Evolutionary conservation across 2,329 filamentous ascomycete genomes (phyloP).

Genomic region (Endocalyx cinctus): DNA sequence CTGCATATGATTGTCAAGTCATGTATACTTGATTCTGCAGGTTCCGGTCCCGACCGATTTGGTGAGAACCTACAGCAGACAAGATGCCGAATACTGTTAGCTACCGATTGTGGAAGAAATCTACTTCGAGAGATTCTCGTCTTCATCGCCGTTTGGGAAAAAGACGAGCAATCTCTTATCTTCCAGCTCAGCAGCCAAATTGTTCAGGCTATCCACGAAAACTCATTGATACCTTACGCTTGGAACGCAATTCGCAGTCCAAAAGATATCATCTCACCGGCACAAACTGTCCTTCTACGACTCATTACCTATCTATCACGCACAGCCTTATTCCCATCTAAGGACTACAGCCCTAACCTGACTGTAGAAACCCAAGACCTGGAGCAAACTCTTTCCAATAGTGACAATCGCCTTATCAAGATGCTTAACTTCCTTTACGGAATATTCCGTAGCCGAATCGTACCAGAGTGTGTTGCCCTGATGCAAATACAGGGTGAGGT

Average conservation of each 20-base stretch:
- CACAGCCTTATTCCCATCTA: conserved; percentile 38
- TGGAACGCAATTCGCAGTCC: conserved; percentile 89
- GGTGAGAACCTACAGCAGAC: conserved; percentile 87
- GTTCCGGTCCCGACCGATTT: conserved; percentile 60
- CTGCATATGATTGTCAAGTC: conserved; percentile 97
- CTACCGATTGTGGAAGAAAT: conserved; percentile 85
- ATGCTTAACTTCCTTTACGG: conserved; percentile 86
- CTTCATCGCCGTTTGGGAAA: conserved; percentile 95
- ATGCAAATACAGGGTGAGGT: conserved; percentile 93
- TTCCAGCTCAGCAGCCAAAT: conserved; percentile 97
- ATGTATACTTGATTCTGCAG: conserved; percentile 80
- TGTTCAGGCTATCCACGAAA: conserved; percentile 86
- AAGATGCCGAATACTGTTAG: conserved; percentile 82
- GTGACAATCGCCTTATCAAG: conserved; percentile 52
- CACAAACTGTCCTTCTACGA: conserved; percentile 88
- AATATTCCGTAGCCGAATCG: conserved; percentile 86
- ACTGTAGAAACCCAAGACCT: conserved; percentile 17
- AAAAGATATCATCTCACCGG: conserved; percentile 94
- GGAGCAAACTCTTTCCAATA: conserved; percentile 36
- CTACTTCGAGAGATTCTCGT: conserved; percentile 86
- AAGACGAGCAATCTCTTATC: conserved; percentile 87
- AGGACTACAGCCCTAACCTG: conserved; percentile 28
- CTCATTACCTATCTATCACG: conserved; percentile 88
- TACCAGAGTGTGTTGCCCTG: conserved; percentile 89
- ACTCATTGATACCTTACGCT: conserved; percentile 82